Base-by-base conservation (phyloP, 768 basidiomycete genomes). In the Tephrocybe sp. region DNA sequence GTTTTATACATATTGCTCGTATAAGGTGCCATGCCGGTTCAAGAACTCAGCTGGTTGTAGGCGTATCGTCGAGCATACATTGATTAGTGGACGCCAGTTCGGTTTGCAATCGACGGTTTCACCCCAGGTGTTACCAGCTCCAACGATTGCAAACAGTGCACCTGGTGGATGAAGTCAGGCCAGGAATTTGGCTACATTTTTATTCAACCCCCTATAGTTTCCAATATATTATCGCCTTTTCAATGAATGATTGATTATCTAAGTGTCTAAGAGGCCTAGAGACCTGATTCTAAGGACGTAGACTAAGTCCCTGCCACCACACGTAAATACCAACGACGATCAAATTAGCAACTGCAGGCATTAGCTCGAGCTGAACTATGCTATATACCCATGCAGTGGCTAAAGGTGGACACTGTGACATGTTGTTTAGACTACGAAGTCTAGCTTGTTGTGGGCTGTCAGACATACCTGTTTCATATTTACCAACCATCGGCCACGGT, bases 11-110 rank as follows among this genome's bases (percentile, higher is more conserved):
- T 36, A 44, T 62, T 79, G 88, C 87, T 85, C 73, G 79, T 83
- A 83, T 31, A 84, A 87, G 87, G 87, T 89, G 85, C 87, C 84
- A 64, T 70, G 59, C 77, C 77, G 81, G 78, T 72, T 54, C 63
- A 74, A 87, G 75, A 61, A 61, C 69, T 71, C 76, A 77, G 73
- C 78, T 78, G 77, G 75, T 65, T 61, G 62, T 49, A 68, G 85
- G 87, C 83, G 87, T 89, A 89, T 89, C 66, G 73, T 84, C 80
- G 83, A 85, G 85, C 87, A 78, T 59, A 88, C 34, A 88, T 71
- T 41, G 58, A 74, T 55, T 34, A n/a, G 5, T 7, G 20, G 2
- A 7, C 23, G 17, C 9, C 14, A n/a, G n/a, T n/a, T n/a, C n/a
- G 10, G 36, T 36, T 31, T 5, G 38, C n/a, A 45, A 14, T 34